Conservation (phyloP, 805 yeast species). For the Hagleromyces aurorensis region DNA sequence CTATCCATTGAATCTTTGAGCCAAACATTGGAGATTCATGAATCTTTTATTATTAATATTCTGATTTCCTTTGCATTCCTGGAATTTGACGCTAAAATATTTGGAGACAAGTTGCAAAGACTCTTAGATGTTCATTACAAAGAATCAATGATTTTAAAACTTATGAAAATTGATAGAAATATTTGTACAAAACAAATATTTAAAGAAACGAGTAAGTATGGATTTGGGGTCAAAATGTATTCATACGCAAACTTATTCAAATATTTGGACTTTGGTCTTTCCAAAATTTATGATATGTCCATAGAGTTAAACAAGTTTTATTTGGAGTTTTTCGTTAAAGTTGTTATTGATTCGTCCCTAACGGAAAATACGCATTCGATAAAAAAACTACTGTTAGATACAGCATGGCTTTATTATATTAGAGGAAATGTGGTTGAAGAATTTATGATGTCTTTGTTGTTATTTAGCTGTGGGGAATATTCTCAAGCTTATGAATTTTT, state of each 20-base stretch:
- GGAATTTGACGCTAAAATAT: constrained; percentile 31
- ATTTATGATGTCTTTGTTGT: constrained; percentile 21
- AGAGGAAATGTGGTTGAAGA: constrained; percentile 19
- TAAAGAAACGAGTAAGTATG: constrained; percentile 16
- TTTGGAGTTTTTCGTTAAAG: constrained; percentile 14
- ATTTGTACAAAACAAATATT: constrained; percentile 17
- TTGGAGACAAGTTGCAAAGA: constrained; percentile 16
- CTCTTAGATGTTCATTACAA: constrained; percentile 23
- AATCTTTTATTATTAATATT: constrained; percentile 28
- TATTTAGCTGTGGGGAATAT: constrained; percentile 21
- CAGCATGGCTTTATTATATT: constrained; percentile 17
- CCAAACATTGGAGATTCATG: constrained; percentile 26
- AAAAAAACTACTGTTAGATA: constrained; percentile 10
- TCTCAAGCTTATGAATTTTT: constrained; percentile 23
- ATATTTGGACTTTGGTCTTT: constrained; percentile 11
- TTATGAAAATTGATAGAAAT: constrained; percentile 21
- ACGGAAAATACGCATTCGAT: constrained; percentile 5
- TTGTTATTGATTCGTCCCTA: constrained; percentile 9
- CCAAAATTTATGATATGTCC: constrained; percentile 11
- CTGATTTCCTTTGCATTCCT: constrained; percentile 32
- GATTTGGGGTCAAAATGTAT: constrained; percentile 19
- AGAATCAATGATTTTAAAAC: constrained; percentile 18
- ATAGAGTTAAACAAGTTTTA: constrained; percentile 14
- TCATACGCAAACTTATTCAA: constrained; percentile 20
- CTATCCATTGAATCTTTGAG: constrained; percentile 23